Evolutionary conservation across 2,329 filamentous ascomycete genomes (phyloP).

Genomic region (Cordyceps pruinosa): DNA sequence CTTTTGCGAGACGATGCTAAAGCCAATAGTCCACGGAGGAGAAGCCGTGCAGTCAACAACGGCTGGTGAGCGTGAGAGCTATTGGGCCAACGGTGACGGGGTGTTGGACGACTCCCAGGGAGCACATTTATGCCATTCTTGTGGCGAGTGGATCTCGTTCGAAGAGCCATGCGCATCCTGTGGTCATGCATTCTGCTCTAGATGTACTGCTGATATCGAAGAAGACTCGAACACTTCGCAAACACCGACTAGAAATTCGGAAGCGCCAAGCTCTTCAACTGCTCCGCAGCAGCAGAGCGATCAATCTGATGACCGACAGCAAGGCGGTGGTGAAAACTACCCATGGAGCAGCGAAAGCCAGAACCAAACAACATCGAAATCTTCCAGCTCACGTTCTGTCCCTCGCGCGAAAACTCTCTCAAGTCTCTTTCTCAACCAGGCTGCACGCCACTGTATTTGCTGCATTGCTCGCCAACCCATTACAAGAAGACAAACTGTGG

Average conservation of each 20-base stretch:
- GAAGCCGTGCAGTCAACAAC: not conserved
- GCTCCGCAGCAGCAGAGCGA: not conserved
- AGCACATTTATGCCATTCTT: constrained; percentile 44
- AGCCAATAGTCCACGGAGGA: too few species aligned
- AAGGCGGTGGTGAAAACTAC: not conserved
- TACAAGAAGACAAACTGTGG: constrained; percentile 8
- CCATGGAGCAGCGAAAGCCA: not conserved
- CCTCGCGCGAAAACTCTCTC: constrained; percentile 20
- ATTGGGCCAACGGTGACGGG: constrained; percentile 7
- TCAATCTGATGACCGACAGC: not conserved
- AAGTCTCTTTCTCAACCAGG: constrained; percentile 20
- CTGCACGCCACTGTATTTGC: constrained; percentile 25
- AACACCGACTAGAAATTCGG: not conserved
- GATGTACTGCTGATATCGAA: constrained; percentile 33
- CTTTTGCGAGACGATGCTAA: not conserved
- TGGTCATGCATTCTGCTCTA: constrained; percentile 43
- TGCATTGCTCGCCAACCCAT: constrained; percentile 20
- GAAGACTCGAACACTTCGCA: not conserved
- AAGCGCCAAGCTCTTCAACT: not conserved
- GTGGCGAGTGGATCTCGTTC: constrained; percentile 33
- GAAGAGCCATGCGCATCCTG: constrained; percentile 39
- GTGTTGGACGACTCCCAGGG: not conserved
- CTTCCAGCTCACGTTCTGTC: constrained; percentile 3
- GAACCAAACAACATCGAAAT: not conserved
- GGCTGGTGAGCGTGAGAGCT: not conserved